phyloP scores from a whole-genome alignment of 2,329 filamentous ascomycete genomes.

The Calonectria hongkongensis region DNA sequence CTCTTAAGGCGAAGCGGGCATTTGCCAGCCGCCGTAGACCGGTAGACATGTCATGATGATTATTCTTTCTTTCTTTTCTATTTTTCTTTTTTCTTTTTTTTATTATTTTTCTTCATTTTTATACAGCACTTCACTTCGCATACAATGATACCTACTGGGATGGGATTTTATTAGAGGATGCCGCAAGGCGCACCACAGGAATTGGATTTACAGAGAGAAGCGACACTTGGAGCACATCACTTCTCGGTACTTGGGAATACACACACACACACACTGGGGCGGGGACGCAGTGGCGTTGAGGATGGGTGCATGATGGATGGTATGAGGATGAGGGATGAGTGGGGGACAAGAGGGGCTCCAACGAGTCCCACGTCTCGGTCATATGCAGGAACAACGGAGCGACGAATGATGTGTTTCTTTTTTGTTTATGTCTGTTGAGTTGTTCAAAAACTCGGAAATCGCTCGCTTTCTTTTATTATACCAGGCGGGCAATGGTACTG shows the following conservation, averaged over 20 bases:
- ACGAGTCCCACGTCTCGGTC: constrained; percentile 40
- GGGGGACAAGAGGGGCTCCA: constrained; percentile 22
- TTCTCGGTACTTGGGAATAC: constrained; percentile 52
- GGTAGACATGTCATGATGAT: constrained; percentile 33
- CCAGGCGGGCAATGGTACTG: constrained; percentile 54
- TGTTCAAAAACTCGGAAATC: constrained; percentile 47
- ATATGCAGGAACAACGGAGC: constrained; percentile 55
- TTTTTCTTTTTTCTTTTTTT: constrained; percentile 48
- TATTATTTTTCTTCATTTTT: constrained; percentile 48
- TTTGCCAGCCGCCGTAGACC: constrained; percentile 57
- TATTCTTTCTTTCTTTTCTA: constrained; percentile 52
- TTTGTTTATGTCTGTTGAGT: constrained; percentile 42
- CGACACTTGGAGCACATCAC: constrained; percentile 57
- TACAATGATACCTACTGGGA: constrained; percentile 60
- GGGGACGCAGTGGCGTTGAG: constrained; percentile 46
- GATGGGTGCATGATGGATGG: constrained; percentile 46
- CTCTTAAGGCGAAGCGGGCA: constrained; percentile 61
- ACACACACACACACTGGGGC: constrained; percentile 47
- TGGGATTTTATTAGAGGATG: constrained; percentile 61
- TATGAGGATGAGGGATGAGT: constrained; percentile 39
- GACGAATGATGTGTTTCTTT: constrained; percentile 44
- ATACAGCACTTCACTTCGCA: constrained; percentile 52
- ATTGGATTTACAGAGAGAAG: constrained; percentile 51
- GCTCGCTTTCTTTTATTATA: constrained; percentile 52
- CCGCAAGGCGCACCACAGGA: constrained; percentile 62